Evolutionary conservation across 2,329 filamentous ascomycete species (phyloP).

Genomic region (Aspergillus hortae): DNA sequence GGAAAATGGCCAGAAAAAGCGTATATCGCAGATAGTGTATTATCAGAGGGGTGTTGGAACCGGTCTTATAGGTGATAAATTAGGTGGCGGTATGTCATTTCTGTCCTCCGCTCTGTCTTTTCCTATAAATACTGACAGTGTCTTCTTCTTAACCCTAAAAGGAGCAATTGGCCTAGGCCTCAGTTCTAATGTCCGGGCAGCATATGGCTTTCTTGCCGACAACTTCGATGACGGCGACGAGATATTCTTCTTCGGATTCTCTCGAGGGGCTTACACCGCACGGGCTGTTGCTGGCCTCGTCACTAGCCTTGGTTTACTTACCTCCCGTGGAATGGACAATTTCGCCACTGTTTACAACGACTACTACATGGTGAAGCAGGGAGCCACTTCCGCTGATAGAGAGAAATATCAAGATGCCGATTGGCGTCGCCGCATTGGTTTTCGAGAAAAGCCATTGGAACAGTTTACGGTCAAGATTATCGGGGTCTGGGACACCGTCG

Average conservation of each 20-base stretch:
- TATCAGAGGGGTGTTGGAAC: constrained; percentile 3
- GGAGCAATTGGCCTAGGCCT: constrained; percentile 1
- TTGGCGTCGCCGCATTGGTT: background rate
- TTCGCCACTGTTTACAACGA: constrained; percentile 2
- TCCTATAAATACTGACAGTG: background rate
- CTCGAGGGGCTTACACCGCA: constrained; percentile 3
- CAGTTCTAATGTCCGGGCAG: constrained; percentile 1
- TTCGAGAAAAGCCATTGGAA: background rate
- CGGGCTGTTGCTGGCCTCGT: constrained; percentile 2
- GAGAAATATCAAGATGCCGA: background rate
- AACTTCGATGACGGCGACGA: constrained; percentile 4
- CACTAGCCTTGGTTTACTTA: background rate
- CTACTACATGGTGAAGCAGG: background rate
- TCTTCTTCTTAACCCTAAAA: background rate
- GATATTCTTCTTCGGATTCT: constrained; percentile 3
- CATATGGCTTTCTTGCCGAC: constrained; percentile 2
- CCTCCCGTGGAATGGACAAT: constrained; percentile 4
- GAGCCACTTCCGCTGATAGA: background rate
- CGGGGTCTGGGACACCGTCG: constrained; percentile 4
- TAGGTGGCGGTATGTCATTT: constrained; percentile 2
- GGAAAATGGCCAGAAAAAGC: background rate
- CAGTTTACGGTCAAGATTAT: constrained; percentile 1
- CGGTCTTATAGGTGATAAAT: constrained; percentile 1
- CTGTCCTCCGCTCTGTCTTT: background rate
- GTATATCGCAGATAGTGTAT: constrained; percentile 3